Evolutionary conservation across 768 basidiomycete species (phyloP).

Genomic region (Zangia roseola): DNA sequence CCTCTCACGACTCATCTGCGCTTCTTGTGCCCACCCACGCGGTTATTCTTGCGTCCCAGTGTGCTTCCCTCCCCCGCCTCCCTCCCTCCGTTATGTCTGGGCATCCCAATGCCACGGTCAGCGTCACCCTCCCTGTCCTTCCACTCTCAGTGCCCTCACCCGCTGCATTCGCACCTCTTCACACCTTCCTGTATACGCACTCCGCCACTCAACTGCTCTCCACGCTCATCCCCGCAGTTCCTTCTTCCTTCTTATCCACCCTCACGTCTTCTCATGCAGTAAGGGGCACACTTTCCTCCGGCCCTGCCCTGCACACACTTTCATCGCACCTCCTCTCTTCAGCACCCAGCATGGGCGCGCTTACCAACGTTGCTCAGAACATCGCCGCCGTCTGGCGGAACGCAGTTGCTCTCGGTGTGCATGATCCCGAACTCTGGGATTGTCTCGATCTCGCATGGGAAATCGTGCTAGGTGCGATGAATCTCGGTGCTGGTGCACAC

Average conservation of each 20-base stretch:
- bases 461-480: constrained; percentile 59
- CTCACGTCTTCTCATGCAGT: constrained; percentile 30
- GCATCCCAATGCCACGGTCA: constrained; percentile 31
- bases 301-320: constrained; percentile 52
- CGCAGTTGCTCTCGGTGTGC: constrained; percentile 64
- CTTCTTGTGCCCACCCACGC: constrained; percentile 68
- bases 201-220: constrained; percentile 49
- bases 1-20: constrained; percentile 30
- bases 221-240: constrained; percentile 41
- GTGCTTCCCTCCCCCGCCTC: constrained; percentile 59
- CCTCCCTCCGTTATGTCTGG: constrained; percentile 38
- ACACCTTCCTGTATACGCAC: constrained; percentile 68
- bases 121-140: constrained; percentile 56
- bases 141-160: constrained; percentile 64
- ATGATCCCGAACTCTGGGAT: constrained; percentile 64
- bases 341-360: constrained; percentile 41
- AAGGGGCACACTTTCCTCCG: constrained; percentile 47
- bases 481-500: constrained; percentile 44
- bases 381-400: constrained; percentile 75
- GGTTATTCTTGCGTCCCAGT: constrained; percentile 67
- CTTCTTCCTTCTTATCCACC: constrained; percentile 29
- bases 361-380: constrained; percentile 46
- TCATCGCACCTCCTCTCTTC: constrained; percentile 51
- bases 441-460: constrained; percentile 69
- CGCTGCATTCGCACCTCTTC: constrained; percentile 55